Evolutionary conservation across 495 filamentous ascomycete species (phyloP).

Genomic region (Podospora conica): DNA sequence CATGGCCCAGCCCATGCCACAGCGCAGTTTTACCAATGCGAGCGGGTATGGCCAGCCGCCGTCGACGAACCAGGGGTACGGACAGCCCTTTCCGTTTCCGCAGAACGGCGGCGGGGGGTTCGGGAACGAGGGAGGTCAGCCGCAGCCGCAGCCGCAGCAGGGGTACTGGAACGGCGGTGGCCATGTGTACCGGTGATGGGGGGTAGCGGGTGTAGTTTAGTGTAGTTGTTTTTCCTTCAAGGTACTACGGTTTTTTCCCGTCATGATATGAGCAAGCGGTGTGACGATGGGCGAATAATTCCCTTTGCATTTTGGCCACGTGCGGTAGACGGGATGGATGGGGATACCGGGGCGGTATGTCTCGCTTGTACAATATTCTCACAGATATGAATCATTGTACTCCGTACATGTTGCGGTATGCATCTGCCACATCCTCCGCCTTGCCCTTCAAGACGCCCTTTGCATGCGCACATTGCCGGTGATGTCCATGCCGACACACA

Average conservation of each 20-base stretch:
- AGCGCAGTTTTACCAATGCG: constrained; percentile 25
- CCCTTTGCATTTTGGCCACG: background rate
- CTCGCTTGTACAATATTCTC: no score
- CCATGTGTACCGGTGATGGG: background rate
- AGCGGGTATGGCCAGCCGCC: constrained; percentile 14
- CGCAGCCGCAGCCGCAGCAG: no score
- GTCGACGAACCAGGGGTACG: background rate
- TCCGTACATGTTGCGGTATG: no score
- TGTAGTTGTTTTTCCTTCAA: background rate
- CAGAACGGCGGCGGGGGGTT: background rate
- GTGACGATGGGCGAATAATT: background rate
- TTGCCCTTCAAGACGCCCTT: no score
- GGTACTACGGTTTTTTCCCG: background rate
- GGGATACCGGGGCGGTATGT: no score
- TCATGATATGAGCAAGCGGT: background rate
- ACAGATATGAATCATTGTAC: no score
- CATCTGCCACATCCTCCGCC: no score
- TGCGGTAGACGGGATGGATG: no score
- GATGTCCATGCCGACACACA: no score
- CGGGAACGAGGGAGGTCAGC: no score
- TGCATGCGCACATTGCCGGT: no score
- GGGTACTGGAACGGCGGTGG: background rate
- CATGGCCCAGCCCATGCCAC: constrained; percentile 25
- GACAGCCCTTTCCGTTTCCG: background rate
- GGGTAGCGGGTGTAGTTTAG: background rate